Percentiles rank a stretch among this genome's conserved stretches.
Evolutionary conservation across 257 asterid genomes (phyloP).

Genomic region (Petunia secreta): DNA sequence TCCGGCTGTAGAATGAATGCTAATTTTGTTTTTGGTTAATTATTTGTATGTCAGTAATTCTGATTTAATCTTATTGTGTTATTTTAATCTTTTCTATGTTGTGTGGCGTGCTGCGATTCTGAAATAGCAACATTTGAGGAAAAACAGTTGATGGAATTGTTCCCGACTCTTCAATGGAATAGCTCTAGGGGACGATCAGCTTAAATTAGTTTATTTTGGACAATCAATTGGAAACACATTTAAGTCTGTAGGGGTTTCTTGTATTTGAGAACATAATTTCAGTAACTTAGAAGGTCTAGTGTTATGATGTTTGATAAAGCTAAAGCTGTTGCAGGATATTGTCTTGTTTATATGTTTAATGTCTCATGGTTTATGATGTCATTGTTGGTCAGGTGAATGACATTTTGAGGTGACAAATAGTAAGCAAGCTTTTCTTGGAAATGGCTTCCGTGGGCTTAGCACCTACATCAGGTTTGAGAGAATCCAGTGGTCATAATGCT

Average conservation of each 20-base stretch:
- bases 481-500: conserved; percentile 50
- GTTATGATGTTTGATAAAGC: background rate
- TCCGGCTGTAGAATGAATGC: background rate
- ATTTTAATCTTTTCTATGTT: background rate
- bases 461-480: conserved; percentile 67
- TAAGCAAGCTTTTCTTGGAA: conserved; percentile 42
- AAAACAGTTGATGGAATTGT: no score
- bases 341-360: conserved; percentile 10
- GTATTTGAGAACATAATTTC: conserved; percentile 2
- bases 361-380: conserved; percentile 14
- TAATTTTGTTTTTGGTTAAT: background rate
- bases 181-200: background rate
- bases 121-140: no score
- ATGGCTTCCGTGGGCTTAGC: conserved; percentile 77
- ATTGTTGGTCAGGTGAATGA: conserved; percentile 57
- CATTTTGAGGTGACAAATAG: conserved; percentile 44
- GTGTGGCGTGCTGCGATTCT: background rate
- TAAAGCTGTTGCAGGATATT: background rate
- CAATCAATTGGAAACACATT: conserved; percentile 9
- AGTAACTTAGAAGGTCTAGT: background rate
- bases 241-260: background rate
- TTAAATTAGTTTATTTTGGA: background rate
- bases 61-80: background rate
- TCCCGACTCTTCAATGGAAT: background rate
- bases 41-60: background rate